phyloP scores from a whole-genome alignment of 208 protist species.

The Entamoeba nuttalli region DNA sequence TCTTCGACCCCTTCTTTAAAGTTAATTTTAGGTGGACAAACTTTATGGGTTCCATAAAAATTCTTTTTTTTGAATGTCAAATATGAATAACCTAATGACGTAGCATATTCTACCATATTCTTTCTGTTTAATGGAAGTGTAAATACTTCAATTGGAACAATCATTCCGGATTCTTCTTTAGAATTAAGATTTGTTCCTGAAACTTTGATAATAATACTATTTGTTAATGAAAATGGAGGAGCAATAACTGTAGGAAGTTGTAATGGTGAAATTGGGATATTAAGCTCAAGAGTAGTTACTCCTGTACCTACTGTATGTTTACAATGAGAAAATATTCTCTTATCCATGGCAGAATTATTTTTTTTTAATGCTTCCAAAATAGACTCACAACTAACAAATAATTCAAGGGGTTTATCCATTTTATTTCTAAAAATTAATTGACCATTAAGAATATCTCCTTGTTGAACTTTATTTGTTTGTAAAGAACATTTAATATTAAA shows the following conservation, averaged over 20 bases:
- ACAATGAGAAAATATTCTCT: not conserved
- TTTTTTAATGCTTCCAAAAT: not conserved
- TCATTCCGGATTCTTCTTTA: not conserved
- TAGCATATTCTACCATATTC: not conserved
- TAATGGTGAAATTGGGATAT: not conserved
- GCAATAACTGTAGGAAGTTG: not conserved
- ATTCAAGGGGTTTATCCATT: not conserved
- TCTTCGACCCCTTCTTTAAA: not conserved
- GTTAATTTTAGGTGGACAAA: not conserved
- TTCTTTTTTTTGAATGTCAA: not conserved
- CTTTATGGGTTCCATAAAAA: not conserved
- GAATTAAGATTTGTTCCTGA: not conserved
- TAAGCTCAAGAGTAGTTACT: not conserved
- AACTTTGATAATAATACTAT: not conserved
- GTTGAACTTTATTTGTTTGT: not conserved
- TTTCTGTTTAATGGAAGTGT: not conserved
- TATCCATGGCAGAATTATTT: not conserved
- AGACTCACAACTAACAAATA: not conserved
- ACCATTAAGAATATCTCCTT: not conserved
- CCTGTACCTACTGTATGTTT: not conserved
- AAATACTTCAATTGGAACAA: not conserved
- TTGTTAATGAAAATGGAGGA: not conserved
- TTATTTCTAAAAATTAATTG: not conserved
- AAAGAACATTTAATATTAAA: not conserved
- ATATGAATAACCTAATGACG: not conserved